phyloP scores from a whole-genome alignment of 495 filamentous ascomycete genomes.

The Lasiosphaeriaceae sp. region DNA sequence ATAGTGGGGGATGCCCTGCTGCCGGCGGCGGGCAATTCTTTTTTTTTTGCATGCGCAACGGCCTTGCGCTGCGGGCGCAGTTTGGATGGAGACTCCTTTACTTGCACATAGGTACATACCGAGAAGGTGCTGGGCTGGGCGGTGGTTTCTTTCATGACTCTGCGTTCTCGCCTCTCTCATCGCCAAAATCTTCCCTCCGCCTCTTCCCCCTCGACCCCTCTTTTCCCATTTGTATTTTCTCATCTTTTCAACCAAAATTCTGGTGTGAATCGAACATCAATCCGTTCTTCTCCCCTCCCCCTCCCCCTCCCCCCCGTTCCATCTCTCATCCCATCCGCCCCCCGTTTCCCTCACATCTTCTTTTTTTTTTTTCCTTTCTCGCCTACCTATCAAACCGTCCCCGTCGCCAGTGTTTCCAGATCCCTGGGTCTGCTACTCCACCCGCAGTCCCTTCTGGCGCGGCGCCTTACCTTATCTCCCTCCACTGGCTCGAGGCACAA shows the following conservation, averaged over 20 bases:
- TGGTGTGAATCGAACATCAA: background rate
- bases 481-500: constrained; percentile 11
- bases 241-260: constrained; percentile 17
- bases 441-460: constrained; percentile 14
- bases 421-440: constrained; percentile 5
- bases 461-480: constrained; percentile 17
- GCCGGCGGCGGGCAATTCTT: too few species aligned
- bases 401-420: constrained; percentile 8
- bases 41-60: too few species aligned
- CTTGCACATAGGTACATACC: background rate
- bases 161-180: constrained; percentile 4
- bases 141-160: constrained; percentile 9
- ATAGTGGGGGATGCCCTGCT: background rate
- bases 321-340: constrained; percentile 1
- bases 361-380: background rate
- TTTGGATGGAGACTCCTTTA: background rate
- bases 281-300: constrained; percentile 8
- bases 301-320: constrained; percentile 1
- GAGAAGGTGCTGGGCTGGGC: background rate
- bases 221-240: constrained; percentile 17
- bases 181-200: constrained; percentile 12
- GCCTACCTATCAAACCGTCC: constrained; percentile 8
- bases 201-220: constrained; percentile 19
- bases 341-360: constrained; percentile 3
- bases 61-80: too few species aligned